Evolutionary conservation across 257 asterid genomes (phyloP), one percentile per base, ranked within the genome.

Genomic region (Anisodus acutangulus): DNA sequence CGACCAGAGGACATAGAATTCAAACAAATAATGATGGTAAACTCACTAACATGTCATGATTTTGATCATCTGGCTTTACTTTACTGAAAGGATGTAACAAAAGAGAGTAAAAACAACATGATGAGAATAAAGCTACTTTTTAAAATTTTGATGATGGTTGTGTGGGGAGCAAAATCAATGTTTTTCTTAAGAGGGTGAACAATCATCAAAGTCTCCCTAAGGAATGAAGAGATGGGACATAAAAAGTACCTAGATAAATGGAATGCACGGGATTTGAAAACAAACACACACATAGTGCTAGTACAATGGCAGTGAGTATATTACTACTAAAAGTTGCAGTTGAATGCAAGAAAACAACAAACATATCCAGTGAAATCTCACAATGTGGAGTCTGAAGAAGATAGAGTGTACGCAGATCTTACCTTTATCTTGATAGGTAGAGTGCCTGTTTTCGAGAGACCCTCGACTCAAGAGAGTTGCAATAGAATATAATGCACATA

Each of bases 121-220:
- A 57, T 57, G 22, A 57, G 62, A 16, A 57, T 57, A 57, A 57
- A 57, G 62, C 62, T 12, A 57, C 62, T 57, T 57, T 57, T 57
- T 12, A 16, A 15, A 57, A 57, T 3, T 57, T 57, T 57, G 62
- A 57, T 57, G 22, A 57, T 57, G 13, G 62, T 57, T 13, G 62
- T 71, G 88, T 63, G 88, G 85, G 83, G 64, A 82, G 57, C 88
- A 82, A 43, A 86, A 86, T 86, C 84, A 76, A 82, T 85, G 62
- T 57, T 5, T 85, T 45, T 71, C 51, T 16, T 12, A 82, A 85
- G 82, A 64, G 78, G 43, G 72, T 6, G 58, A 71, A 9, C 62
- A 72, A 19, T 17, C 13, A 22, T n/a, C 13, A 54, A 54, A 43
- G 39, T 64, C 16, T 6, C 26, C 10, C 10, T 31, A 31, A 35